Base-by-base conservation (phyloP, 208 protist species). In the Acanthamoeba culbertsoni region DNA sequence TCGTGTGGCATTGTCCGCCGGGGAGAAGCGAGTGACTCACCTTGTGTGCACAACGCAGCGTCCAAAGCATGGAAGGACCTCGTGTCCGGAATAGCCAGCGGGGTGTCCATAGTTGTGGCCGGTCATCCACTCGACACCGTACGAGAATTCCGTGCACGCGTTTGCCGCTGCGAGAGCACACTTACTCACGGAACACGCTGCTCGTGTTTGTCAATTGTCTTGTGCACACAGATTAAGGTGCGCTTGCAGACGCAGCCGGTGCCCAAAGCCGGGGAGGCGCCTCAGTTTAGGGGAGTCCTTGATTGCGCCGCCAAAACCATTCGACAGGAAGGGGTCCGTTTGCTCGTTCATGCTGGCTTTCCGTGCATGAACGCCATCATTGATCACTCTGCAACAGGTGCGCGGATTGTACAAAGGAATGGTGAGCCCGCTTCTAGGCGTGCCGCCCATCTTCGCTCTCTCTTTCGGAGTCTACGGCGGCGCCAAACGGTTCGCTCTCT, bases 101-200 rank as follows among this genome's bases (percentile, higher is more conserved):
- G 79, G 1, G 37, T 89, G 45, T 42, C 35, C 8, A 59, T 89
- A 45, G 79, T 89, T 10, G 46, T 89, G 6, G 79, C 79, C 12
- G 79, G 79, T 20, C 79, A 89, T 89, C 79, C 79, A 6, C 55
- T 89, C 2, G 79, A 89, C 79, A 89, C 79, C n/a, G 79, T 89
- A 65, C 31, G 79, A 33, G 16, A 7, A 16, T 53, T 23, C 77
- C 14, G 1, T 51, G 12, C 26, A 12, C 42, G 12, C 40, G 77
- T 62, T 45, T 2, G 23, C 16, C 48, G 35, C 16, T 84, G 23
- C 48, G 6, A 18, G 7, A 35, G 8, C 31, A 8, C 23, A 1
- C 31, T 26, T 0, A 8, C 31, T 7, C 4, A 6, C 65, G 1
- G 28, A 7, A 28, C n/a, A 75, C 37, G 33, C 26, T 40, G 20